A percentile compares a stretch with the other conserved stretches of the same genome.
These are phyloP conservation scores for Didymellaceae sp. DNA, from an alignment of 2,329 filamentous ascomycete genomes.

Conservation along the genomic window DNA sequence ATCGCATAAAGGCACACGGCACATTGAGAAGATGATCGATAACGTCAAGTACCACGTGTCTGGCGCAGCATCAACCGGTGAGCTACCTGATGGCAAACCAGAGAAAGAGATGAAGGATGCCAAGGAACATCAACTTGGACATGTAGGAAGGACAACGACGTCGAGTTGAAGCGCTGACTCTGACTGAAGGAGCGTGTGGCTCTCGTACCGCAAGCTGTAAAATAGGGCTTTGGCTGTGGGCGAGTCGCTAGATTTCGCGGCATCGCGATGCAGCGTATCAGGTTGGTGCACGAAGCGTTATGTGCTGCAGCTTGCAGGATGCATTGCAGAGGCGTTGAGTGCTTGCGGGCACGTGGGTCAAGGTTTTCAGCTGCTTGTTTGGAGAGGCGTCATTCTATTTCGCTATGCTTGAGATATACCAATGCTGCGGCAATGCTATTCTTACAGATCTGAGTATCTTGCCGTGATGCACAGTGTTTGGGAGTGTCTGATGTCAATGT, in stretches of 20 bases:
- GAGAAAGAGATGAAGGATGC: constrained; percentile 49
- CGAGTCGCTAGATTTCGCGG: no score
- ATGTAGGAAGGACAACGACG: constrained; percentile 29
- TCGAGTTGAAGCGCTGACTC: constrained; percentile 9
- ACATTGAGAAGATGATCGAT: constrained; percentile 30
- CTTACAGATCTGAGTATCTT: not conserved
- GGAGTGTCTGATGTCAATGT: no score
- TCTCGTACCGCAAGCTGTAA: not conserved
- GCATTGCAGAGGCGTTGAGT: constrained; percentile 35
- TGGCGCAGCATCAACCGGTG: constrained; percentile 46
- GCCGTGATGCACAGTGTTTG: not conserved
- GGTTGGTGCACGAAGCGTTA: constrained; percentile 27
- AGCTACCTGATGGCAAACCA: constrained; percentile 52
- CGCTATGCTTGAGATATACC: constrained; percentile 24
- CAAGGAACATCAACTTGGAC: constrained; percentile 43
- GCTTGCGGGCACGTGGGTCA: constrained; percentile 14
- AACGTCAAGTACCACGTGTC: constrained; percentile 40
- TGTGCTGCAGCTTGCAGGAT: constrained; percentile 34
- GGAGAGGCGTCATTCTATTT: not conserved
- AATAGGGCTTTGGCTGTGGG: not conserved
- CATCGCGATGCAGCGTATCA: constrained; percentile 34
- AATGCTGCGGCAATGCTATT: constrained; percentile 9
- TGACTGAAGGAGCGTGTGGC: not conserved
- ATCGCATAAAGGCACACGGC: constrained; percentile 25
- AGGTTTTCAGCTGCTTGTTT: not conserved